A percentile compares a stretch with the other conserved stretches of the same genome.
phyloP scores from a whole-genome alignment of 306 rosid species.

The Lathyrus sativus region DNA sequence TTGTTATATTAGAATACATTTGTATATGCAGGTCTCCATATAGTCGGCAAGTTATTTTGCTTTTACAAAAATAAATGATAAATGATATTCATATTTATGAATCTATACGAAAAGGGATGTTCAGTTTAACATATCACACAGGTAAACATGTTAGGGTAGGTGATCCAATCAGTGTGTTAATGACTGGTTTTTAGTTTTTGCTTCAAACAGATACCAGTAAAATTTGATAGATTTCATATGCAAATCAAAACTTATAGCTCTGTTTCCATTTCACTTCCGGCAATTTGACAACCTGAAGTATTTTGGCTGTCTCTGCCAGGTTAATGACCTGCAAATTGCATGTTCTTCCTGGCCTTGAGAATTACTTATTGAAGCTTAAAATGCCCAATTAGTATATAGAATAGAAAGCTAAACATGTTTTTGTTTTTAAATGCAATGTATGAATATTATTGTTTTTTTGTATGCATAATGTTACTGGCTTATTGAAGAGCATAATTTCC shows the following conservation, averaged over 20 bases:
- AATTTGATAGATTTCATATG: not conserved
- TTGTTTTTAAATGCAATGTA: no score
- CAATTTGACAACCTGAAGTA: not conserved
- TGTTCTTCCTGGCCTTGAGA: not conserved
- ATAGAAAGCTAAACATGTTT: not conserved
- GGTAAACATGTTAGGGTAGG: not conserved
- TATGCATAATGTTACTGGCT: no score
- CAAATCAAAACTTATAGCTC: not conserved
- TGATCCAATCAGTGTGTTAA: not conserved
- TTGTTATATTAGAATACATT: slow-evolving; percentile 4
- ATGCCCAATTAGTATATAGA: not conserved
- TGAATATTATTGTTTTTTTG: not conserved
- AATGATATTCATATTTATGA: not conserved
- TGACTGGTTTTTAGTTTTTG: not conserved
- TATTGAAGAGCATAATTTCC: no score
- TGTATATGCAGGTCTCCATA: not conserved
- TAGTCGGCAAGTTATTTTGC: not conserved
- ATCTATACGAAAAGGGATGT: not conserved
- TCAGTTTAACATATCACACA: not conserved
- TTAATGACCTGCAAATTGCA: slow-evolving; percentile 12
- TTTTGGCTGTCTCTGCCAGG: not conserved
- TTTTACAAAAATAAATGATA: not conserved
- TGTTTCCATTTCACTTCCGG: not conserved
- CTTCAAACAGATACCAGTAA: not conserved
- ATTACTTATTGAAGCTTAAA: slow-evolving; percentile 2